A percentile compares a stretch with the other conserved stretches of the same genome.
Conservation (phyloP, 2,329 filamentous ascomycete species). For the Penicillium sp. region DNA sequence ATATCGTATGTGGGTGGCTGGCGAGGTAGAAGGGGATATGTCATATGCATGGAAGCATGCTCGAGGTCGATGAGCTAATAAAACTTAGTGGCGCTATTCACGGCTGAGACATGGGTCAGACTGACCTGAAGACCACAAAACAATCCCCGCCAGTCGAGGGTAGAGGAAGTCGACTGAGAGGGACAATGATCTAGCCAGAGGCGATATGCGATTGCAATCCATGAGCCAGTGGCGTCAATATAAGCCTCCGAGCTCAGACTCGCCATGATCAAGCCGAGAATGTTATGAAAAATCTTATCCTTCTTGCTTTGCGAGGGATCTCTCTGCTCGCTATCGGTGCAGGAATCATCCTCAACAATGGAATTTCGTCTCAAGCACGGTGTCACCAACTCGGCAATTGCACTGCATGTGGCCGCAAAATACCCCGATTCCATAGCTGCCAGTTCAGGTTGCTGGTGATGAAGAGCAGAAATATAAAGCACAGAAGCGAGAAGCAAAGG, state of each 20-base stretch:
- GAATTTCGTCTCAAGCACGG: conserved; percentile 5
- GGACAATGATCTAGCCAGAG: conserved; percentile 32
- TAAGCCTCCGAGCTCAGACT: conserved; percentile 35
- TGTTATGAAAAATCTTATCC: conserved; percentile 28
- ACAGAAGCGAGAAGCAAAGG: conserved; percentile 32
- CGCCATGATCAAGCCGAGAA: conserved; percentile 34
- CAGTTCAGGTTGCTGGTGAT: conserved; percentile 22
- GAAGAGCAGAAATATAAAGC: conserved; percentile 34
- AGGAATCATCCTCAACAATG: background rate
- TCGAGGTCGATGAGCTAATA: conserved; percentile 33
- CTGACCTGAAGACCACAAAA: conserved; percentile 33
- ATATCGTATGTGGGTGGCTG: conserved; percentile 26
- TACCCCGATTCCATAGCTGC: conserved; percentile 25
- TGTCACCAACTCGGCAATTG: conserved; percentile 28
- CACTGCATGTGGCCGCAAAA: conserved; percentile 28
- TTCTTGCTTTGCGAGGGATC: conserved; percentile 4
- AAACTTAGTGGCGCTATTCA: background rate
- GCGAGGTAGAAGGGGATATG: conserved; percentile 30
- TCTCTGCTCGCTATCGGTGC: background rate
- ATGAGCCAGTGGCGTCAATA: conserved; percentile 30
- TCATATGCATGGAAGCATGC: conserved; percentile 37
- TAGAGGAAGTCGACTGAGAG: conserved; percentile 9
- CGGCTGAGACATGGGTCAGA: background rate
- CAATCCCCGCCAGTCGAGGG: conserved; percentile 27
- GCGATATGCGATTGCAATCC: conserved; percentile 35